A percentile compares a stretch with the other conserved stretches of the same genome.
Conservation (phyloP, 2,329 filamentous ascomycete genomes). For the Phyllosticta ampelicida region DNA sequence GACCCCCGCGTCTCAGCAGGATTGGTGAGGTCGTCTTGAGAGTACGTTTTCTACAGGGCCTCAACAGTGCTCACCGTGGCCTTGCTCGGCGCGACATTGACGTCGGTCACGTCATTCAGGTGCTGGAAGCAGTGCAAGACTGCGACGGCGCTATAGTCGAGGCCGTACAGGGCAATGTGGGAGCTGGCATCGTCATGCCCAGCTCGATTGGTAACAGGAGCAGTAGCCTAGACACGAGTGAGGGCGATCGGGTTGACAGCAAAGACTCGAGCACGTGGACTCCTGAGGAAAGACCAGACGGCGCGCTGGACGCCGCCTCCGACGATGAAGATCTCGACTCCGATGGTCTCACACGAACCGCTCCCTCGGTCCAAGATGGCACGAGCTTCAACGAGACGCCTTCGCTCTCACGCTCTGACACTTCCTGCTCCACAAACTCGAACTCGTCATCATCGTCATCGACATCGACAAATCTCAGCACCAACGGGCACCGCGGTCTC, state of each 20-base stretch:
- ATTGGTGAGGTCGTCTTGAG: slow-evolving; percentile 49
- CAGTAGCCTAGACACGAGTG: slow-evolving; percentile 8
- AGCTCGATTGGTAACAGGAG: not conserved
- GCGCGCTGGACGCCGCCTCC: slow-evolving; percentile 14
- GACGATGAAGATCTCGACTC: slow-evolving; percentile 12
- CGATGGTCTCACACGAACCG: slow-evolving; percentile 13
- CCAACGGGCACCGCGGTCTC: slow-evolving; percentile 34
- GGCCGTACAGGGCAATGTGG: not conserved
- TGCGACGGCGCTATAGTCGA: slow-evolving; percentile 32
- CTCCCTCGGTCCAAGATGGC: slow-evolving; percentile 17
- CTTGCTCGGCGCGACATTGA: slow-evolving; percentile 46
- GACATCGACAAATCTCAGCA: slow-evolving; percentile 10
- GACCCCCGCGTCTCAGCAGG: slow-evolving; percentile 33
- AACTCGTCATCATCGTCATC: not conserved
- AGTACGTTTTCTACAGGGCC: slow-evolving; percentile 50
- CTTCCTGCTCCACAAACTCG: not conserved
- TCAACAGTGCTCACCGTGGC: slow-evolving; percentile 48
- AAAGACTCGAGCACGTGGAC: slow-evolving; percentile 8
- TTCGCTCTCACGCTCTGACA: not conserved
- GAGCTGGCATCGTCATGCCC: not conserved
- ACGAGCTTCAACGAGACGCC: slow-evolving; percentile 12
- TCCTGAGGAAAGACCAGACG: slow-evolving; percentile 19
- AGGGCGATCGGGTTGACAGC: not conserved
- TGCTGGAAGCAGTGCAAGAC: slow-evolving; percentile 50
- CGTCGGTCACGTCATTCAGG: slow-evolving; percentile 51